phyloP scores from a whole-genome alignment of 192 early-diverging fungal genomes.

The Gamsiella multidivaricata region DNA sequence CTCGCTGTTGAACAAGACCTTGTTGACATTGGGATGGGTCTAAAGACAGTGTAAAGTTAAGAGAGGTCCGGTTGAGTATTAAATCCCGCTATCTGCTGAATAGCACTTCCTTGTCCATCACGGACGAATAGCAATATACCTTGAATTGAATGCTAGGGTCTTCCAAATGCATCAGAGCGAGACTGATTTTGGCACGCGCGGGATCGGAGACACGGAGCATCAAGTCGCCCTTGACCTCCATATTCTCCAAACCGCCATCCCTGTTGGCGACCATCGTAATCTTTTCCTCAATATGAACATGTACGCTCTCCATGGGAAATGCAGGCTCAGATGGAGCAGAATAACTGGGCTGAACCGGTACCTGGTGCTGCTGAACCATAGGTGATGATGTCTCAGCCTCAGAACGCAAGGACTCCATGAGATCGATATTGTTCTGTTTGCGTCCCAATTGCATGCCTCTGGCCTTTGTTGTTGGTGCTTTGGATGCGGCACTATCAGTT shows the following conservation, averaged over 20 bases:
- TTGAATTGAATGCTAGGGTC: constrained; percentile 86
- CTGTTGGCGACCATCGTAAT: constrained; percentile 85
- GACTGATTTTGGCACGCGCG: constrained; percentile 66
- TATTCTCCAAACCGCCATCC: constrained; percentile 90
- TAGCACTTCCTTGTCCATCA: too few species aligned
- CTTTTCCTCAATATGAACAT: constrained; percentile 89
- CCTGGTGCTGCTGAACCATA: constrained; percentile 6
- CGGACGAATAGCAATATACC: constrained; percentile 1
- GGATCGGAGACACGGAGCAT: constrained; percentile 83
- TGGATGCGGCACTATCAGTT: constrained; percentile 49
- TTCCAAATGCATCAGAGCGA: constrained; percentile 68
- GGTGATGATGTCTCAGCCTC: constrained; percentile 69
- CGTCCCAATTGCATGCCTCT: constrained; percentile 96
- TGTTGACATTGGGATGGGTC: constrained; percentile 99
- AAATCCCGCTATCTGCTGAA: too few species aligned
- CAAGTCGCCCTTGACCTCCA: constrained; percentile 96
- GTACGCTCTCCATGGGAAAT: constrained; percentile 77
- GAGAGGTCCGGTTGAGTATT: too few species aligned
- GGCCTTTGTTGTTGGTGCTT: constrained; percentile 61
- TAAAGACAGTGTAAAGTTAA: neutral
- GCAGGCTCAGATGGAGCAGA: constrained; percentile 44
- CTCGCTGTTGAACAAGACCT: constrained; percentile 79
- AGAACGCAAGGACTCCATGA: constrained; percentile 84
- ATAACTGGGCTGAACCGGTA: constrained; percentile 21
- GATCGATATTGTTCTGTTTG: constrained; percentile 82